phyloP scores from a whole-genome alignment of 2,329 filamentous ascomycete genomes.

The Trichophyton mentagrophytes region DNA sequence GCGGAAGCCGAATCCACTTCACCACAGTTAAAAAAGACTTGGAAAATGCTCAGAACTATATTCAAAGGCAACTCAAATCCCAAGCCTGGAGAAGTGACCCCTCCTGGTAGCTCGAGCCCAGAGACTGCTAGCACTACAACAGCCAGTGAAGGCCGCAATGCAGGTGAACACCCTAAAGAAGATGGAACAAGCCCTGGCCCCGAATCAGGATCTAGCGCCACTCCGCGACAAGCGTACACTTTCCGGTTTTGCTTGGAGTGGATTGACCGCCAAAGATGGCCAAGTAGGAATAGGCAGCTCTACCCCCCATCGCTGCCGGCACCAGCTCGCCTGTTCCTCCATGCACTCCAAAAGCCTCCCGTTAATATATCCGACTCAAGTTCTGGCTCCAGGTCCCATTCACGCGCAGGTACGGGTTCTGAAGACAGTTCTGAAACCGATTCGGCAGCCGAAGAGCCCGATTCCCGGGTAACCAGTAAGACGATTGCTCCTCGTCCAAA shows the following conservation, averaged over 20 bases:
- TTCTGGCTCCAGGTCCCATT: conserved; percentile 12
- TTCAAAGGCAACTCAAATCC: conserved; percentile 35
- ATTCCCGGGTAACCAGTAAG: conserved; percentile 7
- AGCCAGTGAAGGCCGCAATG: conserved; percentile 6
- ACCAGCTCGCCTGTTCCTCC: conserved; percentile 42
- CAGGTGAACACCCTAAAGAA: conserved; percentile 24
- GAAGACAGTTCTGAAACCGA: conserved; percentile 14
- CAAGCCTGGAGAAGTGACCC: conserved; percentile 32
- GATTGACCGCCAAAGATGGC: conserved; percentile 41
- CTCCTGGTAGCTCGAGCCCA: conserved; percentile 23
- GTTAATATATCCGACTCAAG: conserved; percentile 9
- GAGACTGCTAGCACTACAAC: conserved; percentile 3
- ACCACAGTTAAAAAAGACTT: conserved; percentile 31
- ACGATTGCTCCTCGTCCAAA: conserved; percentile 15
- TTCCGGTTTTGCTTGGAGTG: conserved; percentile 60
- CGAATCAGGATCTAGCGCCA: neutral
- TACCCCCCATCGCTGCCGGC: conserved; percentile 45
- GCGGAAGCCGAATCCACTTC: conserved; percentile 14
- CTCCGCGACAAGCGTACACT: conserved; percentile 41
- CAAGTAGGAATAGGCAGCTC: conserved; percentile 41
- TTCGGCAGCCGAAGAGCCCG: conserved; percentile 10
- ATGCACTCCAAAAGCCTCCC: conserved; percentile 20
- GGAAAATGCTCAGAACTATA: conserved; percentile 40
- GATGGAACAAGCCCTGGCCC: neutral
- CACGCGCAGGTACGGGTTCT: conserved; percentile 12